Percentiles rank a stretch among this genome's conserved stretches.
phyloP scores from a whole-genome alignment of 345 rosid genomes.

The Stellera chamaejasme region DNA sequence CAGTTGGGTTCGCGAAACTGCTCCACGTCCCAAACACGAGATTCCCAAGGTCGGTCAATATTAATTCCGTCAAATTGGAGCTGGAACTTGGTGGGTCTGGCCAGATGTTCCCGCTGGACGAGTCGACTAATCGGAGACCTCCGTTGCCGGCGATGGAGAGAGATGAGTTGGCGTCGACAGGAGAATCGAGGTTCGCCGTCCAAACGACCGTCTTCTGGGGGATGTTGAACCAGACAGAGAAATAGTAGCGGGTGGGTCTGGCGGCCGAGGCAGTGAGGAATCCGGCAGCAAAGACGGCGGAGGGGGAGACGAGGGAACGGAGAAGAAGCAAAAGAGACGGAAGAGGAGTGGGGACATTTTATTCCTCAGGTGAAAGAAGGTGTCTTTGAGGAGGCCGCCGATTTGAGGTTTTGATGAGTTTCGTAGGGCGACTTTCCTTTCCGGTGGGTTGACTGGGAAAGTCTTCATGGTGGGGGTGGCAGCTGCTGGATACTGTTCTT shows the following conservation, averaged over 20 bases:
- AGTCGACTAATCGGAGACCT: slow-evolving; percentile 20
- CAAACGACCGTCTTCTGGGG: slow-evolving; percentile 25
- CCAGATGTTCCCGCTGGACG: slow-evolving; percentile 25
- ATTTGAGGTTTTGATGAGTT: too few relatives aligned
- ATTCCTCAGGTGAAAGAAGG: too few relatives aligned
- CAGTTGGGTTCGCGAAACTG: slow-evolving; percentile 33
- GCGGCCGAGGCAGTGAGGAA: slow-evolving; percentile 19
- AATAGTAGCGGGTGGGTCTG: slow-evolving; percentile 17
- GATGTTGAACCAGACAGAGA: slow-evolving; percentile 47
- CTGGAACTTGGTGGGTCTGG: background rate
- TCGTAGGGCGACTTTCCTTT: too few relatives aligned
- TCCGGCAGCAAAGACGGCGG: slow-evolving; percentile 50
- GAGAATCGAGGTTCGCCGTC: slow-evolving; percentile 26
- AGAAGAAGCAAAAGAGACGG: slow-evolving; percentile 12
- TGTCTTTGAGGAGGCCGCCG: too few relatives aligned
- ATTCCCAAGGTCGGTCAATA: slow-evolving; percentile 26
- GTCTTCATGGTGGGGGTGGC: too few relatives aligned
- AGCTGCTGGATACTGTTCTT: too few relatives aligned
- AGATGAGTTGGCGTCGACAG: slow-evolving; percentile 13
- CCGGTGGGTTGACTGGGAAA: too few relatives aligned
- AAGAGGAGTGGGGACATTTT: slow-evolving; percentile 20
- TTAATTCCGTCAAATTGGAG: slow-evolving; percentile 24
- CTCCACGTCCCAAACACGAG: slow-evolving; percentile 32
- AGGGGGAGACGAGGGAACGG: slow-evolving; percentile 35
- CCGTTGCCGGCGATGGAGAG: slow-evolving; percentile 22